These are phyloP conservation scores for Oehlia diaphana DNA, from an alignment of 192 early-diverging fungal genomes.

Conservation along the genomic window DNA sequence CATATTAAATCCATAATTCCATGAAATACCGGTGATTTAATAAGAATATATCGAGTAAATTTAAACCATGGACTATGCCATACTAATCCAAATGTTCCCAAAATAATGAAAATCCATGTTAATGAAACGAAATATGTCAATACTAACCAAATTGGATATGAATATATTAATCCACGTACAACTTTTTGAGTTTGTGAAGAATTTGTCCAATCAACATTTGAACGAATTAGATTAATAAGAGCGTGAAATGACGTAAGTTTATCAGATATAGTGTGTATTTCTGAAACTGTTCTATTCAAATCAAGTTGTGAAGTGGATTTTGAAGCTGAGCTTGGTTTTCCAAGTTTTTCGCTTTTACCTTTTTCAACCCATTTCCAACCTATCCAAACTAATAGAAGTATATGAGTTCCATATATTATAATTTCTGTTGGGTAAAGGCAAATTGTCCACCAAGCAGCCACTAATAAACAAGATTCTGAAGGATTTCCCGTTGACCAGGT, in stretches of 20 bases:
- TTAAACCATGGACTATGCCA: slow-evolving; percentile 50
- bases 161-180: slow-evolving; percentile 25
- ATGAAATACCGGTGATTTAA: slow-evolving; percentile 34
- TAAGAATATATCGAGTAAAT: slow-evolving; percentile 35
- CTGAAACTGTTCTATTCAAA: slow-evolving; percentile 38
- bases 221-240: slow-evolving; percentile 32
- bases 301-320: slow-evolving; percentile 34
- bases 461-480: slow-evolving; percentile 42
- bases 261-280: slow-evolving; percentile 45
- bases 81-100: slow-evolving; percentile 39
- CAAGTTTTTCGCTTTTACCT: slow-evolving; percentile 31
- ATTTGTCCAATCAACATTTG: slow-evolving; percentile 44
- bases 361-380: slow-evolving; percentile 41
- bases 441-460: slow-evolving; percentile 48
- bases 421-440: slow-evolving; percentile 42
- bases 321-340: slow-evolving; percentile 19
- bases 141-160: slow-evolving; percentile 42
- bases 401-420: slow-evolving; percentile 38
- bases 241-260: slow-evolving; percentile 39
- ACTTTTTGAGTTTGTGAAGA: slow-evolving; percentile 30
- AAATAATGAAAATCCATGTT: slow-evolving; percentile 33
- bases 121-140: slow-evolving; percentile 41
- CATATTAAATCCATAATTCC: slow-evolving; percentile 35
- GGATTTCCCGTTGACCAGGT: slow-evolving; percentile 46
- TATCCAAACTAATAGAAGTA: slow-evolving; percentile 34